Base-by-base conservation (phyloP, 169 alveolate species). In the Eimeria maxima region DNA sequence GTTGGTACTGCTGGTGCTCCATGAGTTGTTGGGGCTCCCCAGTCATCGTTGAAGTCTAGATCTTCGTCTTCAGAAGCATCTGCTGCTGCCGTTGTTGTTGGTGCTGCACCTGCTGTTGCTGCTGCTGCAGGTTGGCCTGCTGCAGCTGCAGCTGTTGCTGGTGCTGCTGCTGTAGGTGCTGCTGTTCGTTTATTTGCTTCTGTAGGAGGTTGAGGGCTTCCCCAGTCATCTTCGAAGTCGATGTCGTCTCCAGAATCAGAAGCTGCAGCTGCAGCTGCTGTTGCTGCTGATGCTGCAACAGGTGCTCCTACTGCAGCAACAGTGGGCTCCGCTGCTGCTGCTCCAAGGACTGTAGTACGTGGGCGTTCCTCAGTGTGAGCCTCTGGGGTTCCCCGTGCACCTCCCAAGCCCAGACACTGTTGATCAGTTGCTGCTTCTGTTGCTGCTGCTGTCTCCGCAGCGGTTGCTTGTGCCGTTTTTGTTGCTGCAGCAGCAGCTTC, bases 151-250 rank as follows among this genome's bases (percentile, higher is more conserved):
- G 81, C 38, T 1, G 38, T 1, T 1, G 60, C 60, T 53, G 60
- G 6, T 7, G 20, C 60, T 53, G 60, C 60, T 53, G 60, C 60
- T 53, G 24, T 13, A 24, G 42, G 14, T 11, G 73, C 73, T 24
- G 84, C 33, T 73, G 84, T 44, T 33, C 24, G 27, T 33, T 13
- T 11, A n/a, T 14, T 71, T 71, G 81, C 22, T n/a, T 10, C 27
- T 44, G 42, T 22, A 50, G 29, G 22, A 42, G 67, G 14, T 0
- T 11, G 20, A 47, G 74, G 74, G n/a, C 20, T n/a, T n/a, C 91
- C 91, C 91, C 91, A 81, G 74, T 81, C 91, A 47, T 81, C 91
- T 29, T 80, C 42, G 71, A 80, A 80, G 90, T 53, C 91, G 27
- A 53, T 4, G n/a, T 81, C 91, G 3, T 81, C 91, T 81, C 14